These are phyloP conservation scores for Stentor roeselii DNA, from an alignment of 73 alveolate genomes.

Conservation along the genomic window DNA sequence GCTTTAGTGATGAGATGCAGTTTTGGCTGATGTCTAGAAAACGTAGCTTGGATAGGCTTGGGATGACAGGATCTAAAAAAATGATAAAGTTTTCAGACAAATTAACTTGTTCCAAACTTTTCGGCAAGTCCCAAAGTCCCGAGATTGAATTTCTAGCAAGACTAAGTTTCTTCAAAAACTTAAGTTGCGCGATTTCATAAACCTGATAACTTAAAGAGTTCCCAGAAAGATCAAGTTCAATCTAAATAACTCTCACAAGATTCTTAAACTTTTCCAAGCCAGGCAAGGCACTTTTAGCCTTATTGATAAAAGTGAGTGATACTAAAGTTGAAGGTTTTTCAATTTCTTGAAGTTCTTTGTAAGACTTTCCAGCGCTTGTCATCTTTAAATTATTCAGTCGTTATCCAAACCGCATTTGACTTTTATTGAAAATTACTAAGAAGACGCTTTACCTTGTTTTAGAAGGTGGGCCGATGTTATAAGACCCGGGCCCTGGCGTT, in stretches of 20 bases:
- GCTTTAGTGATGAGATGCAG: neutral
- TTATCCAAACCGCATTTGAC: too few relatives aligned
- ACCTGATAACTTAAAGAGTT: conserved; percentile 9
- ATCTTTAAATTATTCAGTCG: conserved; percentile 25
- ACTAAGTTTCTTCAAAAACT: conserved; percentile 25
- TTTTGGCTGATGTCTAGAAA: neutral
- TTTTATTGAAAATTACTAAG: too few relatives aligned
- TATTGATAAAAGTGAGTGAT: neutral
- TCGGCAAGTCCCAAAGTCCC: conserved; percentile 21
- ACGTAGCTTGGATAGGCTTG: neutral
- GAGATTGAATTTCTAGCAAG: neutral
- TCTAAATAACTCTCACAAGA: conserved; percentile 21
- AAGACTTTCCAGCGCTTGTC: neutral
- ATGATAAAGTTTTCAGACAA: neutral
- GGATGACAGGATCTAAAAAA: neutral
- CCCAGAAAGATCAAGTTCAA: conserved; percentile 32
- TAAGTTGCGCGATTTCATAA: conserved; percentile 16
- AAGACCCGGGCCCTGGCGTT: conserved; percentile 3
- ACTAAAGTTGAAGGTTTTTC: conserved; percentile 19
- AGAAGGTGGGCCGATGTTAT: neutral
- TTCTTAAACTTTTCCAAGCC: conserved; percentile 22
- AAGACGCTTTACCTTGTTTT: neutral
- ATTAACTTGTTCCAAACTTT: conserved; percentile 33
- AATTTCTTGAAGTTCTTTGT: conserved; percentile 13
- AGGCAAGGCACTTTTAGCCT: neutral